Evolutionary conservation across 2,329 filamentous ascomycete genomes (phyloP).

Genomic region (Blastomyces percursus): DNA sequence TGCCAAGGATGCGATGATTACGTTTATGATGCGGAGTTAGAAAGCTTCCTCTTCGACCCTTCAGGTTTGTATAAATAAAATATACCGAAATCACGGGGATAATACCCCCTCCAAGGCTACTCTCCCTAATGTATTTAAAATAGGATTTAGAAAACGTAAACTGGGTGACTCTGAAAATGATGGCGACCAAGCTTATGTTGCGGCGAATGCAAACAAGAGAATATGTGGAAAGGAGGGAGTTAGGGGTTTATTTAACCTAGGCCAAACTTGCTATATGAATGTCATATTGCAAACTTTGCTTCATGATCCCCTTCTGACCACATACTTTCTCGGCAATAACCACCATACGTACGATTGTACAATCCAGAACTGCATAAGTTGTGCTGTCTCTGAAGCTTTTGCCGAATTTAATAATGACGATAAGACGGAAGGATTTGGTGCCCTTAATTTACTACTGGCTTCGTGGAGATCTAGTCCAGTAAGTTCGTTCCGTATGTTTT

Average conservation of each 20-base stretch:
- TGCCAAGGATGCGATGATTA: constrained; percentile 33
- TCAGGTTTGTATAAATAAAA: constrained; percentile 7
- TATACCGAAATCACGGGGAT: neutral
- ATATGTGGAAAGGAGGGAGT: constrained; percentile 81
- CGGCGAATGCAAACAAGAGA: constrained; percentile 63
- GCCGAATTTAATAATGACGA: constrained; percentile 51
- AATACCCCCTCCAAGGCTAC: constrained; percentile 6
- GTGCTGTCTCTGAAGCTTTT: constrained; percentile 52
- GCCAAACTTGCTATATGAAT: constrained; percentile 97
- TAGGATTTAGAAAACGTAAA: constrained; percentile 27
- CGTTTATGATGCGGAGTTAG: constrained; percentile 33
- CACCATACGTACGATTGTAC: constrained; percentile 69
- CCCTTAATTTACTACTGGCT: constrained; percentile 75
- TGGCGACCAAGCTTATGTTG: constrained; percentile 66
- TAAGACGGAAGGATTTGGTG: constrained; percentile 76
- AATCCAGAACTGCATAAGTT: constrained; percentile 46
- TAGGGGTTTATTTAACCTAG: constrained; percentile 90
- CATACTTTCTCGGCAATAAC: constrained; percentile 85
- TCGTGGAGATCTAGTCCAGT: constrained; percentile 68
- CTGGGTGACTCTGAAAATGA: constrained; percentile 24
- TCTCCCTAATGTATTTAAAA: constrained; percentile 4
- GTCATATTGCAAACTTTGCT: constrained; percentile 88
- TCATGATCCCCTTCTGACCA: constrained; percentile 82
- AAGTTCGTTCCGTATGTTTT: neutral
- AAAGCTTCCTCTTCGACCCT: constrained; percentile 25